A percentile compares a stretch with the other conserved stretches of the same genome.
phyloP scores from a whole-genome alignment of 345 rosid species.

The Lepidium didymum region DNA sequence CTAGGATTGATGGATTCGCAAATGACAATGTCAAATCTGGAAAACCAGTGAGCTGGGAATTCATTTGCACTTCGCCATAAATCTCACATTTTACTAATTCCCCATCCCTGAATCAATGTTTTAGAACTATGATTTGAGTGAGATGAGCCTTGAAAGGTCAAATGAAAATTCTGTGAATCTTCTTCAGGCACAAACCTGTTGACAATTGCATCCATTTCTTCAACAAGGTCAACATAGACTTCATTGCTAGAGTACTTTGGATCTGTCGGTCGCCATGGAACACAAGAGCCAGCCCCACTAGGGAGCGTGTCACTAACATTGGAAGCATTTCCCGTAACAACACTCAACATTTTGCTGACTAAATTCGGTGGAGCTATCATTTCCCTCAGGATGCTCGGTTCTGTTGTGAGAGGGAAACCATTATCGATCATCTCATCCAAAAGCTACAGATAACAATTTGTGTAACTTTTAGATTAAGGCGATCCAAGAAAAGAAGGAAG shows the following conservation, averaged over 20 bases:
- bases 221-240: constrained; percentile 87
- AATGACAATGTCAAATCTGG: constrained; percentile 92
- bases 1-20: constrained; percentile 67
- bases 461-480: neutral
- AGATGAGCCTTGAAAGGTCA: neutral
- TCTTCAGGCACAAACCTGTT: constrained; percentile 48
- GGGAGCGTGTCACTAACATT: constrained; percentile 82
- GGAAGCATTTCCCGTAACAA: constrained; percentile 85
- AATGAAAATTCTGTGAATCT: neutral
- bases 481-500: neutral
- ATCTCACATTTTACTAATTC: constrained; percentile 41
- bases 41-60: constrained; percentile 83
- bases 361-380: constrained; percentile 94
- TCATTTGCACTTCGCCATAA: constrained; percentile 83
- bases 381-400: constrained; percentile 81
- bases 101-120: constrained; percentile 28
- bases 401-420: constrained; percentile 96
- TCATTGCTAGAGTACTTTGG: constrained; percentile 80
- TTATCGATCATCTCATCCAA: constrained; percentile 98
- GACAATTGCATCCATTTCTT: constrained; percentile 87
- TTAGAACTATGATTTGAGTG: neutral
- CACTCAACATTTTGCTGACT: constrained; percentile 87
- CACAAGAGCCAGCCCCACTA: constrained; percentile 76
- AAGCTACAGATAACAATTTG: constrained; percentile 48
- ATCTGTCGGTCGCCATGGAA: constrained; percentile 89